Base-by-base conservation (phyloP, 2,329 filamentous ascomycete genomes). In the Aspergillus latus region DNA sequence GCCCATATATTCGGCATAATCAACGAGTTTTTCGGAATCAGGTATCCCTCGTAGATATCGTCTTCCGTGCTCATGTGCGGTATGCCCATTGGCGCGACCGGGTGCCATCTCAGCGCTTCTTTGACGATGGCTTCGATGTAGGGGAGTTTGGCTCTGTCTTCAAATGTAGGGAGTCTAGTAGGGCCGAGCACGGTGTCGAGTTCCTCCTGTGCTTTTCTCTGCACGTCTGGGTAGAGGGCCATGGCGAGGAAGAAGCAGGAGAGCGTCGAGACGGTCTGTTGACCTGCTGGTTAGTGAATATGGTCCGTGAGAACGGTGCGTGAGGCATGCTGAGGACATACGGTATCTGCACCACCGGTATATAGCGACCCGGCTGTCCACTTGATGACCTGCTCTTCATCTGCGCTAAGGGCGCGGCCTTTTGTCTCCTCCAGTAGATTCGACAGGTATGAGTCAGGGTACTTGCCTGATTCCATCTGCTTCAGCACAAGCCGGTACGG, bases 401-500 rank as follows among this genome's bases (percentile, higher is more conserved):
- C 46, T 1, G 50, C 13, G 0, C 21, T 46, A 1, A 50, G 47
- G 0, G 9, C 9, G 7, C 37, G 8, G 0, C 29, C 40, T 1
- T 21, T 30, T 1, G 16, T 5, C 3, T 45, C 30, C 4, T 52
- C 50, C 7, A 80, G 66, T 4, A 73, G 65, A 21, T 74, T 69
- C 0, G 76, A 75, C 0, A 79, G 58, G 43, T 75, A 79, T 0
- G 76, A 80, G 3, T 66, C 61, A 3, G 66, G 63, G 15, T 68
- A 61, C 5, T 42, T 63, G 1, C 67, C 67, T 1, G 68, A 46
- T 0, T 58, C 54, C 63, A 78, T 74, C 54, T 78, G 74, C 15
- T 74, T 63, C 52, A 74, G 72, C 4, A 78, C 76, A 47, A 78
- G 79, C 1, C 59, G 62, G 52, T 76, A 80, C 0, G 79, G 79